phyloP scores from a whole-genome alignment of 495 filamentous ascomycete species.

The Aspergillus panamensis region DNA sequence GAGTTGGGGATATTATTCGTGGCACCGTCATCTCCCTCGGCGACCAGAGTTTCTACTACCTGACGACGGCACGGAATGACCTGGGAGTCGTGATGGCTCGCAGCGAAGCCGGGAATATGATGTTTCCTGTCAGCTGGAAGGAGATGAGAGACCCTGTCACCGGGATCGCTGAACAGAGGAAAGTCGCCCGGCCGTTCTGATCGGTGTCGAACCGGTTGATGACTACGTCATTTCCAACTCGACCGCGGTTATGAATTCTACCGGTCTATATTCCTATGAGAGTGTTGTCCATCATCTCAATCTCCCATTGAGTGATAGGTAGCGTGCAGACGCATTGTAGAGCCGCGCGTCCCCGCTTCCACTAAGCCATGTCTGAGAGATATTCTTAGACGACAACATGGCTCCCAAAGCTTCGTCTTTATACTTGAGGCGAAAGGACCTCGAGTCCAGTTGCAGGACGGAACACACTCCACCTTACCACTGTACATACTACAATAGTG shows the following conservation, averaged over 20 bases:
- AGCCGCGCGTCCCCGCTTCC: not conserved
- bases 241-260: not conserved
- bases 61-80: conserved; percentile 84
- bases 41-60: conserved; percentile 91
- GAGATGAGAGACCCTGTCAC: conserved; percentile 83
- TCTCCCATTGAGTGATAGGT: not conserved
- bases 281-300: not conserved
- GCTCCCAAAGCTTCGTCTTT: not conserved
- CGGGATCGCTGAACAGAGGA: conserved; percentile 74
- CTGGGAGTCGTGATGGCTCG: conserved; percentile 91
- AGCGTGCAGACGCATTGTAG: not conserved
- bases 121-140: conserved; percentile 92
- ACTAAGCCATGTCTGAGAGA: not conserved
- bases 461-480: not conserved
- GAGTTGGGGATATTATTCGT: conserved; percentile 89
- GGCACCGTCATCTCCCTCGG: conserved; percentile 87
- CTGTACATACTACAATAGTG: not conserved
- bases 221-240: not conserved
- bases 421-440: not conserved
- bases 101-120: conserved; percentile 81
- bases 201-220: not conserved
- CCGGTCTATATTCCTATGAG: not conserved
- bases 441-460: not conserved
- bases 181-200: conserved; percentile 92
- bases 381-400: not conserved